Evolutionary conservation across 345 rosid genomes (phyloP).

Genomic region (Pistacia atlantica): DNA sequence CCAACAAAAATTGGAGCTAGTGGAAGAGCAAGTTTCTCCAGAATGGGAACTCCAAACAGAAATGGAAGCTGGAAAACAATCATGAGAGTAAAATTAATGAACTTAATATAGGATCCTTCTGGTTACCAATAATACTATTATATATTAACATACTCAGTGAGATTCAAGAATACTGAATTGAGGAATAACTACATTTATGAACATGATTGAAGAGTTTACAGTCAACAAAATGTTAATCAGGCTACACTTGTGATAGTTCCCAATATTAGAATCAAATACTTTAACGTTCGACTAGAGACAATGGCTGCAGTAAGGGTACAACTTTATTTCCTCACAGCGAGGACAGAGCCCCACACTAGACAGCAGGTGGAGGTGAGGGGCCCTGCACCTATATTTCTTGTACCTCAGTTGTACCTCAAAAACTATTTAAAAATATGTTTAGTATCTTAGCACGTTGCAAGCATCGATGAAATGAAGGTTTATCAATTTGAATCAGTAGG

Average conservation of each 20-base stretch:
- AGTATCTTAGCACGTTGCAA: slow-evolving; percentile 8
- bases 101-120: neutral
- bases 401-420: neutral
- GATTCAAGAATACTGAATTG: neutral
- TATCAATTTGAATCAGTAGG: neutral
- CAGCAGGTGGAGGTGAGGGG: neutral
- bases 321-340: too few species aligned
- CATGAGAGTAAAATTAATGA: slow-evolving; percentile 2
- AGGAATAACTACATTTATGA: neutral
- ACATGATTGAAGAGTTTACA: neutral
- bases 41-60: slow-evolving; percentile 79
- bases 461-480: neutral
- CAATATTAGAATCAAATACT: neutral
- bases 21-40: slow-evolving; percentile 89
- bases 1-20: slow-evolving; percentile 78
- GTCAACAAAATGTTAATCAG: neutral
- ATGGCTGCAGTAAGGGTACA: too few species aligned
- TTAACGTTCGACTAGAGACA: neutral
- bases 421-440: neutral
- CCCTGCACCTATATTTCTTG: neutral
- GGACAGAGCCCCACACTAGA: neutral
- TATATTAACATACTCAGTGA: neutral
- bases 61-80: slow-evolving; percentile 74
- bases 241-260: neutral
- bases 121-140: slow-evolving; percentile 4